These are phyloP conservation scores for Monosporascus sp. DNA, from an alignment of 2,329 filamentous ascomycete genomes.

Conservation along the genomic window DNA sequence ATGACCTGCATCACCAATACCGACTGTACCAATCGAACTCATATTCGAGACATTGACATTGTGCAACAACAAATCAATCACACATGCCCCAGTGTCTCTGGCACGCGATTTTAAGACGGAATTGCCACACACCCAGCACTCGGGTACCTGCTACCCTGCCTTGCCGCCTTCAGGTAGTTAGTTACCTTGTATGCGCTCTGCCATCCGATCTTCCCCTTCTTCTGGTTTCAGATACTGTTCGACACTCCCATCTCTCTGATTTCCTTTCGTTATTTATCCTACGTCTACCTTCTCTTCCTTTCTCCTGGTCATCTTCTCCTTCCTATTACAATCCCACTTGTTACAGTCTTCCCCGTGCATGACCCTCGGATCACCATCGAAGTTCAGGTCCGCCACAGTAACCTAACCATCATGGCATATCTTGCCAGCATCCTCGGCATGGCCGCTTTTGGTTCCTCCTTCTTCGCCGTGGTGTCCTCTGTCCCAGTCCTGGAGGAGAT, in stretches of 20 bases:
- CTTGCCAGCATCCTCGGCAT: constrained; percentile 11
- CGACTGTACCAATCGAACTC: background rate
- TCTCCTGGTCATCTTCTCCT: background rate
- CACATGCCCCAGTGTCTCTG: background rate
- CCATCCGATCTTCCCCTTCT: background rate
- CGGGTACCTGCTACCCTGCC: background rate
- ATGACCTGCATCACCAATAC: background rate
- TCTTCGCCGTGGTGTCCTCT: constrained; percentile 11
- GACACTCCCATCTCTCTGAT: no score
- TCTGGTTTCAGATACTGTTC: background rate
- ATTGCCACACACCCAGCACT: no score
- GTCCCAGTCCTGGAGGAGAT: constrained; percentile 4
- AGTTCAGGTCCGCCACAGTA: constrained; percentile 1
- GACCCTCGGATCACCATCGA: background rate
- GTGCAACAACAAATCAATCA: background rate
- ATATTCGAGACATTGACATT: no score
- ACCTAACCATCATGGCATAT: constrained; percentile 11
- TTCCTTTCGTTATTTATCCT: no score
- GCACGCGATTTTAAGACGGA: background rate
- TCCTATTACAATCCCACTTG: background rate
- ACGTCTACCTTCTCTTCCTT: background rate
- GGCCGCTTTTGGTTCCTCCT: constrained; percentile 13
- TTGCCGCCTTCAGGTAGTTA: background rate
- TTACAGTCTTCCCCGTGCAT: background rate
- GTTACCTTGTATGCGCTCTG: no score